Conservation (phyloP, 345 rosid species). For the Corymbia maculata region DNA sequence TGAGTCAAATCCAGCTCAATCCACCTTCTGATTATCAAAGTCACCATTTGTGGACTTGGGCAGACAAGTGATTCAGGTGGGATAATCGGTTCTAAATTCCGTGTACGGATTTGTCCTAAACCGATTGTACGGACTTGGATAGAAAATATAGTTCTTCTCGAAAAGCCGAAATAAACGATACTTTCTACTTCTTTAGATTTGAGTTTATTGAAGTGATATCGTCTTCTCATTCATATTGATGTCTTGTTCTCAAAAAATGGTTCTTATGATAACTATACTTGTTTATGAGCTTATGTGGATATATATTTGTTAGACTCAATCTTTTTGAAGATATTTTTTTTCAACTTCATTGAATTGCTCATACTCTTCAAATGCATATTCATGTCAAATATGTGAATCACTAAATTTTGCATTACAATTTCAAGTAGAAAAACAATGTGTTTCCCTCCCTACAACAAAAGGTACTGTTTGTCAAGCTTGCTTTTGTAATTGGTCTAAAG, state of each 20-base stretch:
- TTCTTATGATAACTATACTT: not conserved
- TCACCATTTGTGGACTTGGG: not conserved
- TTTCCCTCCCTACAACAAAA: not conserved
- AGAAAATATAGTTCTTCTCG: not conserved
- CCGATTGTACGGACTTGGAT: rapidly evolving
- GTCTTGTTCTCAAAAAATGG: not conserved
- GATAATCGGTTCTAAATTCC: not conserved
- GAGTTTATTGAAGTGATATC: not conserved
- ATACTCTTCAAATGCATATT: not conserved
- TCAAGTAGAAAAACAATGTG: not conserved
- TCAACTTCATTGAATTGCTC: not conserved
- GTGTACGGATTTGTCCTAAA: not conserved
- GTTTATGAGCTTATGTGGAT: not conserved
- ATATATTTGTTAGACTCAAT: not conserved
- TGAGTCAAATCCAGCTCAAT: not conserved
- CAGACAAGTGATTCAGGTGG: not conserved
- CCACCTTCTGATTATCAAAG: not conserved
- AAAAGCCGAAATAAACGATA: not conserved
- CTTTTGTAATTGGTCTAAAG: not conserved
- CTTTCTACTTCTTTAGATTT: not conserved
- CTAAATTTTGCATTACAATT: not conserved
- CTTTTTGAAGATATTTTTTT: not conserved
- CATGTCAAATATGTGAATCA: not conserved
- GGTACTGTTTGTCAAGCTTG: not conserved
- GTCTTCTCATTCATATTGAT: not conserved